Conservation (phyloP, 495 filamentous ascomycete genomes). For the Sordaria brevicollis region DNA sequence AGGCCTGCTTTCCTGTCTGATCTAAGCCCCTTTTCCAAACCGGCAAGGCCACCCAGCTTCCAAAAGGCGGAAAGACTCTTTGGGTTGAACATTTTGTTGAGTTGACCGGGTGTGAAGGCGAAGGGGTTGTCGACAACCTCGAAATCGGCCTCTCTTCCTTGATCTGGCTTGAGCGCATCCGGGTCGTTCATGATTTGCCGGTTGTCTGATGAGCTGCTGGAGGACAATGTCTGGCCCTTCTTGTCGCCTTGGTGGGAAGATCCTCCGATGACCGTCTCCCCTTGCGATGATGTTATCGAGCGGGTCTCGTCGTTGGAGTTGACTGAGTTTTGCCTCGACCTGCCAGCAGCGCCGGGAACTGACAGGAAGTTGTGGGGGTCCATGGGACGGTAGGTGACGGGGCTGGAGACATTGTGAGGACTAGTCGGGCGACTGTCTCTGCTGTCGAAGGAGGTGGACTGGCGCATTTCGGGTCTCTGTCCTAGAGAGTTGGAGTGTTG, state of each 20-base stretch:
- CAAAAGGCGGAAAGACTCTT: constrained; percentile 64
- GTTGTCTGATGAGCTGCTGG: constrained; percentile 24
- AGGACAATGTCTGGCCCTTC: constrained; percentile 14
- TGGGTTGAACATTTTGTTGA: constrained; percentile 66
- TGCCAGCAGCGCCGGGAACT: constrained; percentile 33
- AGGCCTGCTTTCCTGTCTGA: constrained; percentile 55
- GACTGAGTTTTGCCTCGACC: constrained; percentile 44
- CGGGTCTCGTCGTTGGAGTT: constrained; percentile 41
- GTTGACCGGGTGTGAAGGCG: constrained; percentile 57
- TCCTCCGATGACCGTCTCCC: constrained; percentile 28
- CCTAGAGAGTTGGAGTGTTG: constrained; percentile 18
- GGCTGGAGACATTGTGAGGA: constrained; percentile 80
- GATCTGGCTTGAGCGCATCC: constrained; percentile 55
- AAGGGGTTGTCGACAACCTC: constrained; percentile 57
- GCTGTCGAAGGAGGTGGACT: constrained; percentile 58
- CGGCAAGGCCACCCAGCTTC: constrained; percentile 55
- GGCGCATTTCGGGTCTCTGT: constrained; percentile 46
- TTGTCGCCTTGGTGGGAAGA: constrained; percentile 30
- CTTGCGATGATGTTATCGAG: constrained; percentile 34
- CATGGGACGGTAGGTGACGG: constrained; percentile 36
- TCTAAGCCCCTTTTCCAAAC: constrained; percentile 57
- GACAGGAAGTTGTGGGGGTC: constrained; percentile 38
- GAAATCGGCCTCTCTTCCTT: constrained; percentile 54
- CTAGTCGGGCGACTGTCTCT: constrained; percentile 75
- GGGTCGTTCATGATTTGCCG: constrained; percentile 39